Conservation (phyloP, 768 basidiomycete species). For the Naganishia friedmannii region DNA sequence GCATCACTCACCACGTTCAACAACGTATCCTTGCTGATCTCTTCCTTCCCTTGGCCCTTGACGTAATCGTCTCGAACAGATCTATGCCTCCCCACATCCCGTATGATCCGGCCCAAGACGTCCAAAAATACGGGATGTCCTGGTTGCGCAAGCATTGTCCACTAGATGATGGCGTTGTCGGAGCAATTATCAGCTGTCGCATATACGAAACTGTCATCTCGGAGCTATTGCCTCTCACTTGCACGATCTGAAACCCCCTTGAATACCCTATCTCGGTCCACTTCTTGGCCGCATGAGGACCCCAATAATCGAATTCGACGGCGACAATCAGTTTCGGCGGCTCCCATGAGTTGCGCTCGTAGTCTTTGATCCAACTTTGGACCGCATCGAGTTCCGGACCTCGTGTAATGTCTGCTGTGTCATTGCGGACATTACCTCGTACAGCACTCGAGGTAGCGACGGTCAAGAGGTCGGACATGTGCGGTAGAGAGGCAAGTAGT, state of each 20-base stretch:
- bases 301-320: constrained; percentile 34
- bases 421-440: too few relatives aligned
- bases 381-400: neutral
- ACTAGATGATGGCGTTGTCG: constrained; percentile 23
- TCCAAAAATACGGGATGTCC: constrained; percentile 41
- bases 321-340: constrained; percentile 35
- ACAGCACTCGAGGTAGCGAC: constrained; percentile 21
- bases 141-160: constrained; percentile 38
- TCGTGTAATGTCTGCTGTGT: constrained; percentile 9
- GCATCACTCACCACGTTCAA: constrained; percentile 3
- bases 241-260: constrained; percentile 37
- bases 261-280: constrained; percentile 35
- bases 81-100: constrained; percentile 26
- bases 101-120: constrained; percentile 34
- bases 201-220: too few relatives aligned
- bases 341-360: constrained; percentile 10
- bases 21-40: neutral
- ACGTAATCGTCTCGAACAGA: constrained; percentile 1
- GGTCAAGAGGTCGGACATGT: neutral
- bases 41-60: neutral
- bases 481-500: neutral
- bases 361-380: constrained; percentile 1
- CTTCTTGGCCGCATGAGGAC: constrained; percentile 11
- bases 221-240: constrained; percentile 12
- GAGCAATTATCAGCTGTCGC: too few relatives aligned